These are phyloP conservation scores for Solanum hybrid DNA, from an alignment of 305 asterid genomes.

Conservation along the genomic window DNA sequence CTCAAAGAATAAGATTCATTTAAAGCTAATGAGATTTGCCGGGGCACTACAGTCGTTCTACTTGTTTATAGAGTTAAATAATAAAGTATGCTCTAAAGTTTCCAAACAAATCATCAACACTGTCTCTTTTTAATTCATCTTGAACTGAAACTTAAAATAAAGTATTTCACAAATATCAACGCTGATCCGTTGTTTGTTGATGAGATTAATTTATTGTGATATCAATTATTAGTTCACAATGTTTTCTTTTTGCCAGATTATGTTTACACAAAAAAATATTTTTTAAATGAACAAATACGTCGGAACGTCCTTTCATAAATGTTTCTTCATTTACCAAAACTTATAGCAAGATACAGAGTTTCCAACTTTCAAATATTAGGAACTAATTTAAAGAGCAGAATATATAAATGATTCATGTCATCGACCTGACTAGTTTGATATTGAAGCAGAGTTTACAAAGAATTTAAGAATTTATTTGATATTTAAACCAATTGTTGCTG, in stretches of 20 bases:
- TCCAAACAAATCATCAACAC: background rate
- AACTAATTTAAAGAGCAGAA: background rate
- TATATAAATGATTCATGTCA: background rate
- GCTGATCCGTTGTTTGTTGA: background rate
- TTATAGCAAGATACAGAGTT: background rate
- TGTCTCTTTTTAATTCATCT: background rate
- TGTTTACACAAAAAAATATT: background rate
- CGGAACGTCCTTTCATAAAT: background rate
- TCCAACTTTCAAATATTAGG: background rate
- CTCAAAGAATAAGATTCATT: background rate
- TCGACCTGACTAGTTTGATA: background rate
- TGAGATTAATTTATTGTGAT: background rate
- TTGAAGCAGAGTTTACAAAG: background rate
- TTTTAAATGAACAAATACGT: background rate
- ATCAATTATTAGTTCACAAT: background rate
- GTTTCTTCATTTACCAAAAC: background rate
- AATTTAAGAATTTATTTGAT: background rate
- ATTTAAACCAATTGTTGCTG: background rate
- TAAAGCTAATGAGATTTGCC: background rate
- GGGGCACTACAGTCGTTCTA: background rate
- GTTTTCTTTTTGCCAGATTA: background rate
- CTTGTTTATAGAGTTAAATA: background rate
- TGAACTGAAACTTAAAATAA: background rate
- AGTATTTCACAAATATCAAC: background rate
- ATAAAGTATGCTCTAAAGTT: background rate